Percentiles rank a stretch among this genome's conserved stretches.
phyloP scores from a whole-genome alignment of 139 green algal genomes.

The Chlamydomonas sp. region DNA sequence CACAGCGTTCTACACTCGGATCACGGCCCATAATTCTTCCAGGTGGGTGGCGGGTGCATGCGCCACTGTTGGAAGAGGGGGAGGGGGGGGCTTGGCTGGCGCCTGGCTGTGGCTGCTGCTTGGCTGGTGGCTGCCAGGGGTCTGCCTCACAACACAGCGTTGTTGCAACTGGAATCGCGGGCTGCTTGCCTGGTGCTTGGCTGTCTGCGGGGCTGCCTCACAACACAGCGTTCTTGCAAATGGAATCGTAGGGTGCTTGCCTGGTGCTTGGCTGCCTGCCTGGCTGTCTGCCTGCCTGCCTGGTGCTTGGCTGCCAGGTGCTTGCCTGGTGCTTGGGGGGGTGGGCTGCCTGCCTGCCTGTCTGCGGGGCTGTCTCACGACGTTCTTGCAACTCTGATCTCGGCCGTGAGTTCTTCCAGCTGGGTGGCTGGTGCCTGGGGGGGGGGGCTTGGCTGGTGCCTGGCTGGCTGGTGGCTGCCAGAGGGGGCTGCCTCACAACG shows the following conservation, averaged over 20 bases:
- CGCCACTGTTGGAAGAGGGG: too few relatives aligned
- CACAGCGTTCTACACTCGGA: slow-evolving; percentile 95
- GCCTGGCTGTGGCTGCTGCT: too few relatives aligned
- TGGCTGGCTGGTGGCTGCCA: too few relatives aligned
- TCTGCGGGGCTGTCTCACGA: too few relatives aligned
- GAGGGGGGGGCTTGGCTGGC: too few relatives aligned
- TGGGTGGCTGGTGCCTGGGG: too few relatives aligned
- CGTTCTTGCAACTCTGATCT: slow-evolving; percentile 79
- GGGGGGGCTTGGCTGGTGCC: too few relatives aligned
- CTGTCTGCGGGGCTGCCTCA: not conserved
- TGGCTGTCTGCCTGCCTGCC: not conserved
- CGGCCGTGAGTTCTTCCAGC: slow-evolving; percentile 68
- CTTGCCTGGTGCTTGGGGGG: not conserved
- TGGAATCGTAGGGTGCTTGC: not conserved
- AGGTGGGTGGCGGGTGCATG: too few relatives aligned
- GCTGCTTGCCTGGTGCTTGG: not conserved
- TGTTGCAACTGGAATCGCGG: slow-evolving; percentile 45
- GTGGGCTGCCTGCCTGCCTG: too few relatives aligned
- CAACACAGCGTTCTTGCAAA: not conserved
- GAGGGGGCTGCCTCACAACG: not conserved
- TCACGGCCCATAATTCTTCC: slow-evolving; percentile 70
- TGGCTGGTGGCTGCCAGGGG: too few relatives aligned
- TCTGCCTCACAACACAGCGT: not conserved
- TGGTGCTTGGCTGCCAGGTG: not conserved
- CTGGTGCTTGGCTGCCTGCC: not conserved